Evolutionary conservation across 345 rosid species (phyloP).

Genomic region (Heritiera littoralis): DNA sequence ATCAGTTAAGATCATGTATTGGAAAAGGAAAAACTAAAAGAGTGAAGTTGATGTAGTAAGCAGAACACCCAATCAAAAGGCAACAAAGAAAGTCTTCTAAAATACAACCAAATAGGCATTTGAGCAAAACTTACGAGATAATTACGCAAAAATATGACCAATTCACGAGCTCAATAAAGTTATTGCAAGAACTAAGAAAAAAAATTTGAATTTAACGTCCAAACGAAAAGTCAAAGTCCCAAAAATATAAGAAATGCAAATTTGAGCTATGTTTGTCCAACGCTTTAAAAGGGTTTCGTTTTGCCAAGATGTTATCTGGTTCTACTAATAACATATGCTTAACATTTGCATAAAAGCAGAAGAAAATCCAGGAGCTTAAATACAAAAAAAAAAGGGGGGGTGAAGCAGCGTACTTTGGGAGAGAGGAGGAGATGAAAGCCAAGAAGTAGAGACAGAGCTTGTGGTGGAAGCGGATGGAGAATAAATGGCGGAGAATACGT

Average conservation of each 20-base stretch:
- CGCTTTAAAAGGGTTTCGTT: background rate
- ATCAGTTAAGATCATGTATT: constrained; percentile 22
- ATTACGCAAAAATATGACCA: background rate
- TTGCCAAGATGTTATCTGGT: background rate
- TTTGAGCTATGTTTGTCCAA: background rate
- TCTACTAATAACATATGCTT: constrained; percentile 1
- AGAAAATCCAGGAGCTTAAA: background rate
- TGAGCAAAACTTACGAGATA: background rate
- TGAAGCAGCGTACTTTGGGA: constrained; percentile 18
- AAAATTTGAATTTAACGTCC: no score
- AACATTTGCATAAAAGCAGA: constrained; percentile 10
- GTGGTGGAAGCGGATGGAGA: constrained; percentile 46
- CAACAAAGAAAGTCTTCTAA: background rate
- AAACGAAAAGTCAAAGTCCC: background rate
- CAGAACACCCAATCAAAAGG: background rate
- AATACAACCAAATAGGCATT: background rate
- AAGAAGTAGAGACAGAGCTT: constrained; percentile 40
- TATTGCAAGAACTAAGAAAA: background rate
- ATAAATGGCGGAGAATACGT: constrained; percentile 84
- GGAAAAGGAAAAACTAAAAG: background rate
- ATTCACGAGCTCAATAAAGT: background rate
- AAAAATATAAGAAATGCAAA: background rate
- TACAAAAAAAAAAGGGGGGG: constrained; percentile 1
- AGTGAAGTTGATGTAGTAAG: background rate
- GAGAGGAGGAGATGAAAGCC: constrained; percentile 62